Base-by-base conservation (phyloP, 2,329 filamentous ascomycete species). In the Diaporthe citri region DNA sequence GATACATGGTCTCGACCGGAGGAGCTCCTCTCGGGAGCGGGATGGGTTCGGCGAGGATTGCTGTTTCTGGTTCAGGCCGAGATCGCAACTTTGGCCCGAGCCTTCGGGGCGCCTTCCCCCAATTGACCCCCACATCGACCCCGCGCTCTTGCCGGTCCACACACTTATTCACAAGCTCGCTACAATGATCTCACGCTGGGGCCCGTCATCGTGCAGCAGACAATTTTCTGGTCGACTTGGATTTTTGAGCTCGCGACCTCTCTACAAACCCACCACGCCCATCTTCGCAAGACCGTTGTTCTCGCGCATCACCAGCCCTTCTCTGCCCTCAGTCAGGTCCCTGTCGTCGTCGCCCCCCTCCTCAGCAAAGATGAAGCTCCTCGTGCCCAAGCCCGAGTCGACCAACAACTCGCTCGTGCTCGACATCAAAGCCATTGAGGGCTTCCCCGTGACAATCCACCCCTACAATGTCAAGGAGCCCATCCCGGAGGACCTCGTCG, bases 381-480 rank as follows among this genome's bases (percentile, higher is more conserved):
- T 93, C 77, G 92, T 93, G 84, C 91, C 91, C 69, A 92, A 89
- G 73, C 92, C 90, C 4, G 73, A 76, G 72, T 76, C 75, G 60
- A 72, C 66, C 31, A 75, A 73, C 69, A 69, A 66, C 52, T 76
- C 75, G 36, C 75, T 76, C 31, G 55, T 72, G 46, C 87, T 93
- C 81, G 87, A 92, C 84, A 79, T 87, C 75, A 77, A 86, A 76
- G 85, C 83, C 80, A 86, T 93, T 75, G 83, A 91, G 78, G 91
- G 90, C 79, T 92, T 91, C 85, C 85, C 87, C 64, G 87, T 89
- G 60, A 82, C 85, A 3, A 86, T 92, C n/a, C 86, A 90, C 78
- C 81, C 89, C 22, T 93, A 93, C 85, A 88, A 93, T 79, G 89
- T 90, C 77, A 89, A 88, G 77, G 76, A 83, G 71, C 81, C 85